These are phyloP conservation scores for Phaeosphaeriaceae sp. DNA, from an alignment of 2,329 filamentous ascomycete species.

Conservation along the genomic window DNA sequence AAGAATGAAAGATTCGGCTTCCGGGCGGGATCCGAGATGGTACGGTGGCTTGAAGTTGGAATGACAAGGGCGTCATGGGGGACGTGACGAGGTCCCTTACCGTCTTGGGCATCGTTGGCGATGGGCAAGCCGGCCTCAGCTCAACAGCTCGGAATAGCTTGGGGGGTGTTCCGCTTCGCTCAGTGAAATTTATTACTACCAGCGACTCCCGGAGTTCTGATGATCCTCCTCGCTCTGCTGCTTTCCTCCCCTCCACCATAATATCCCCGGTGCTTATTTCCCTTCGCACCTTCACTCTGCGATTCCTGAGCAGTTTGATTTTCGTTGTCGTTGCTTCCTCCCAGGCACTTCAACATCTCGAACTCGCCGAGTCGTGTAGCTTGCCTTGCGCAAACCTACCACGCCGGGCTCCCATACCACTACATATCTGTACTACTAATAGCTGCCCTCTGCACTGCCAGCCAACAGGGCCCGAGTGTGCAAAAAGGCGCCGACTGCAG, in stretches of 20 bases:
- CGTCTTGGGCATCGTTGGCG: constrained; percentile 39
- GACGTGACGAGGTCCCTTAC: constrained; percentile 26
- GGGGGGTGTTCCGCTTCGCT: constrained; percentile 29
- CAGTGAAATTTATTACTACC: constrained; percentile 36
- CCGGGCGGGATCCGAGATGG: constrained; percentile 25
- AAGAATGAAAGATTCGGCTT: constrained; percentile 13
- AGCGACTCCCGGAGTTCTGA: background rate
- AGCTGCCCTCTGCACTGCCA: constrained; percentile 4
- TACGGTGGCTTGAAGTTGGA: constrained; percentile 19
- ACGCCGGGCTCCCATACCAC: constrained; percentile 17
- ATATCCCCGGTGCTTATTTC: constrained; percentile 17
- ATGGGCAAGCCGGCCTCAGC: constrained; percentile 40
- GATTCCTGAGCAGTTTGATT: constrained; percentile 1
- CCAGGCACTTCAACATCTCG: constrained; percentile 6
- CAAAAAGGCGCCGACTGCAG: constrained; percentile 1
- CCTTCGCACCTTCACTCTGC: constrained; percentile 14
- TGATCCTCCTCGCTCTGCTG: constrained; percentile 12
- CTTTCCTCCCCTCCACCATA: constrained; percentile 11
- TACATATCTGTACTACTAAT: constrained; percentile 28
- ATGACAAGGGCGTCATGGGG: constrained; percentile 26
- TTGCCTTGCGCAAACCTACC: background rate
- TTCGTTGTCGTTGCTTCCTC: constrained; percentile 28
- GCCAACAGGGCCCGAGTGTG: background rate
- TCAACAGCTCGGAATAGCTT: constrained; percentile 47
- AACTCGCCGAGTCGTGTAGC: background rate